Evolutionary conservation across 371 early-diverging fungal genomes (phyloP), one percentile per base, ranked within the genome.

Genomic region (Mortierella sp.): DNA sequence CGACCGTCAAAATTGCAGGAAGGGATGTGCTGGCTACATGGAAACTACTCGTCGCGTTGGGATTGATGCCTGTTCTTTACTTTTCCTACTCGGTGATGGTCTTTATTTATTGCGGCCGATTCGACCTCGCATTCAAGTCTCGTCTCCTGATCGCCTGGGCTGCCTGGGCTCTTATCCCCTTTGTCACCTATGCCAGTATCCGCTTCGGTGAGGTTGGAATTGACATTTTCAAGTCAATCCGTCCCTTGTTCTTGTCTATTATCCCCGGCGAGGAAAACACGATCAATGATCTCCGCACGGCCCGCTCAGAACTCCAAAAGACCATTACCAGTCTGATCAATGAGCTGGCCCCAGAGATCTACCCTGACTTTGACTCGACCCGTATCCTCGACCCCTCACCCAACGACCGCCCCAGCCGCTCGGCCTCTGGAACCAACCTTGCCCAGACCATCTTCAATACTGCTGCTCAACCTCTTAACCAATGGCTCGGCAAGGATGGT

Each of bases 11-110:
- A 84, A 93, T 99, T 77, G 92, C 92, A 46, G 99, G 97, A 28
- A 93, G 94, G 57, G 99, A 99, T 87, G 99, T 99, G 14, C 87
- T 99, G 19, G 97, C 98, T 0, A 98, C 99, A 24, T 99, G 99
- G 99, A 98, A 98, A 81, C 90, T 98, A 9, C 88, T 97, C 21
- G 95, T 96, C 19, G 95, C 95, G 6, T 82, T 97, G 59, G 95
- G 93, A 2, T 84, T 97, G 34, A 89, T 95, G 64, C 98, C 98
- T 11, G 77, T 92, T 4, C 84, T 97, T 16, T 97, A 96, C 76
- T 89, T 92, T 6, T 87, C 94, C 8, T 98, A 98, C 79, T 89
- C 94, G 1, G 78, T 93, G 43, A 75, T 91, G 46, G 89, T 91
- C 24, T 82, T 94, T n/a, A 81, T 90, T 71, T 73, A 89, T 26